A percentile compares a stretch with the other conserved stretches of the same genome.
phyloP scores from a whole-genome alignment of 2,329 filamentous ascomycete species.

The Fusarium solani-melongenae region DNA sequence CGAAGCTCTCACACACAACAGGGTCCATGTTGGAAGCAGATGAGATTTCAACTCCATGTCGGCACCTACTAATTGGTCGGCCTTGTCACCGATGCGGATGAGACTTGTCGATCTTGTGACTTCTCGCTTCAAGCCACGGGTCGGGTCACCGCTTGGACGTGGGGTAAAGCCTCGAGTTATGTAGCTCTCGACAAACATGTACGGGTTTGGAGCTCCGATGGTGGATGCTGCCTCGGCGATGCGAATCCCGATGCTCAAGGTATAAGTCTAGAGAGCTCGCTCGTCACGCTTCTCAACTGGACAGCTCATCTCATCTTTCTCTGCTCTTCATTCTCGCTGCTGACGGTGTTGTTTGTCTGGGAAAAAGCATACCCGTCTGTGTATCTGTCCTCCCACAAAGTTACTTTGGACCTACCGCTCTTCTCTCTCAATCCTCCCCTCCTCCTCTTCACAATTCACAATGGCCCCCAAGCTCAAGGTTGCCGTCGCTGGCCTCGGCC shows the following conservation, averaged over 20 bases:
- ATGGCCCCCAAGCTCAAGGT: slow-evolving; percentile 42
- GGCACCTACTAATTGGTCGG: not conserved
- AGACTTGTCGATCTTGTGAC: slow-evolving; percentile 15
- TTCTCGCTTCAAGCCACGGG: not conserved
- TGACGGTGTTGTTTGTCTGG: not conserved
- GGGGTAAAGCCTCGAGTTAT: not conserved
- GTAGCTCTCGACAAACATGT: not conserved
- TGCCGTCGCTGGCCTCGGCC: slow-evolving; percentile 41
- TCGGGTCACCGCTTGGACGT: not conserved
- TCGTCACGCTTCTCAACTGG: not conserved
- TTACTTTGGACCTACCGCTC: not conserved
- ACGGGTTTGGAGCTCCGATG: slow-evolving; percentile 16
- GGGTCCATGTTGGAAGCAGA: not conserved
- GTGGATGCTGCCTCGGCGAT: not conserved
- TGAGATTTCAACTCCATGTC: not conserved
- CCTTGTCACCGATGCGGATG: not conserved
- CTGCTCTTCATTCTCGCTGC: not conserved
- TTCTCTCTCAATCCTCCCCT: not conserved
- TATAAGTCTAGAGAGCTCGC: slow-evolving; percentile 29
- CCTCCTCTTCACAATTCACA: not conserved
- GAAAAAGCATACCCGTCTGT: not conserved
- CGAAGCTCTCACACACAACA: not conserved
- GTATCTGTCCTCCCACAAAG: slow-evolving; percentile 1
- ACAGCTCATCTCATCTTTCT: not conserved
- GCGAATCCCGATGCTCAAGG: not conserved